Evolutionary conservation across 2,329 filamentous ascomycete genomes (phyloP), one percentile per base, ranked within the genome.

Genomic region (Diaporthe citriasiana): DNA sequence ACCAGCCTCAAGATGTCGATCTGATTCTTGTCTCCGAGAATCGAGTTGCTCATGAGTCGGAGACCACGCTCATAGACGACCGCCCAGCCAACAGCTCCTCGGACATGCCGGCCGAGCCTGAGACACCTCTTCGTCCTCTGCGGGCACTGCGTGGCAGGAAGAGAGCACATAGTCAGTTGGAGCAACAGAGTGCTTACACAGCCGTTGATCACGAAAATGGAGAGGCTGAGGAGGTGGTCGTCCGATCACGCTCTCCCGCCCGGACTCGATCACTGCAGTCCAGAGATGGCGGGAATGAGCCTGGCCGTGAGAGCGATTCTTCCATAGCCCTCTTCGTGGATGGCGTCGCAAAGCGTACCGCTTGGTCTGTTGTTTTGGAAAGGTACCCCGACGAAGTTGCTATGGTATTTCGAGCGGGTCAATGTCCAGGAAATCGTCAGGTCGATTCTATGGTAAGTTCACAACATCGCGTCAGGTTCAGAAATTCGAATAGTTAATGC

Each of bases 311-410:
- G 12, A 40, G 22, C 12, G 3, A 40, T n/a, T 27, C 33, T 27
- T 25, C 56, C 56, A 40, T 10, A 22, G 6, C 17, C 15, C 9
- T n/a, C n/a, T n/a, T 6, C 4, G 35, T 17, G 4, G 3, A 30
- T 47, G 25, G 25, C 3, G 15, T 13, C 13, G 17, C 59, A 17
- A 22, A 4, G 38, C 59, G 17, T 8, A 63, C 9, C 17, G 59
- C 59, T n/a, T 63, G 59, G 59, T 47, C 59, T 63, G 19, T 47
- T 13, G 25, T 63, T 13, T 30, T 63, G 19, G 40, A 45, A 27
- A 33, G 30, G 10, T 47, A 47, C 40, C 59, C 59, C 4, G 17
- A 45, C 10, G 59, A 47, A 10, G 15, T 63, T 33, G 40, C 40
- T 17, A 22, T 19, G 40, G 25, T 1, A 7, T 45, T 45, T 15